Evolutionary conservation across 2,329 filamentous ascomycete species (phyloP), one percentile per base, ranked within the genome.

Genomic region (Alternaria arborescens): DNA sequence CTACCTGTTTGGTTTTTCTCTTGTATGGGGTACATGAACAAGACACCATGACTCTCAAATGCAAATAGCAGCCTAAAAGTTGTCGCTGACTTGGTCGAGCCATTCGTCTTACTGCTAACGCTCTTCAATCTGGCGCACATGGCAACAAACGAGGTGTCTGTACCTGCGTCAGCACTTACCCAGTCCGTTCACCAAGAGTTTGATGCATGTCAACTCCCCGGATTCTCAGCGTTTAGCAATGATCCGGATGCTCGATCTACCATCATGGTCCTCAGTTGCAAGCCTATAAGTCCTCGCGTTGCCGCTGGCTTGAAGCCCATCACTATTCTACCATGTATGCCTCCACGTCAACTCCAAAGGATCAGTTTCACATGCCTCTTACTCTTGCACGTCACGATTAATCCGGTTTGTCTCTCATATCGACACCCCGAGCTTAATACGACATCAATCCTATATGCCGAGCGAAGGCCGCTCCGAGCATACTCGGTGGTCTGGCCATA

Each of bases 251-350:
- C 47, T 18, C 42, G 14, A 26, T 58, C n/a, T 53, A 48, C 63
- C 66, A 69, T 70, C 69, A 66, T 47, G 63, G 69, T 71, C 50
- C 66, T 71, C 69, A 66, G 18, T 43, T 18, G n/a, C 10, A 26
- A 26, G 28, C 41, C 47, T 64, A 61, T 64, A 68, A 63, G 60
- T 16, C 47, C 12, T 16, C 14, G 20, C 50, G 16, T 14, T 38
- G 52, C 54, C 41, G 50, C 34, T 56, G 32, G 24, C 50, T 51
- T 42, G 10, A 18, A 14, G 8, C 18, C 10, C 18, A 12, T 34
- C 44, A 43, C 34, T 50, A 24, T 20, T 7, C 11, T 36, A 28
- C 18, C 28, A 34, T 40, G 8, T 24, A 48, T 43, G 32, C 34
- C 8, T 16, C 36, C 11, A 10, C 32, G 24, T 40, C 46, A 40